Base-by-base conservation (phyloP, 768 basidiomycete genomes). In the Phallus indusiatus region DNA sequence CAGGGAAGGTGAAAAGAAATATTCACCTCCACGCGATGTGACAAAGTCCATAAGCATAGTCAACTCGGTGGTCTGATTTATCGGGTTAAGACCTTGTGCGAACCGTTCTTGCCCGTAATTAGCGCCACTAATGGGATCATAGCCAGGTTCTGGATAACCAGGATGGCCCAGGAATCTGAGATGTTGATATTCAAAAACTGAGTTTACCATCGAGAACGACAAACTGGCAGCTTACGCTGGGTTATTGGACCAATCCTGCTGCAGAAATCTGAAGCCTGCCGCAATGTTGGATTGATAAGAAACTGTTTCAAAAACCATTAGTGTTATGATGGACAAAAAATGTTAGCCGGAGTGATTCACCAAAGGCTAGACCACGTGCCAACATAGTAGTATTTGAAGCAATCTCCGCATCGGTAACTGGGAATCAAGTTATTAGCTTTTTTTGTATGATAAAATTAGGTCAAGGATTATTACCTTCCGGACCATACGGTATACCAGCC, bases 1-100 rank as follows among this genome's bases (percentile, higher is more conserved):
- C 55, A 80, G 66, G 21, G 77, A 77, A 0, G 79, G 80, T 2
- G 74, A 67, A 68, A 80, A 80, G 66, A 80, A 80, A 64, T 79
- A 80, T 62, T 78, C 80, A 56, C 80, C 78, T 36, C 80, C 76
- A 21, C 75, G 72, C 47, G 79, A 70, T 34, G 74, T 65, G 53
- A 81, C 70, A 60, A 76, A 78, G 24, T 69, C 56, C 4, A 54
- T 55, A 1, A 64, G 62, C 18, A 70, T 35, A 1, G 62, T 18
- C 9, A 65, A 60, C 3, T 48, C n/a, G 42, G 14, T 42, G 12
- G 42, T 42, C 42, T 42, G 42, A n/a, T 42, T 42, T 3, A n/a
- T 42, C 12, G 42, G 42, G n/a, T 56, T 21, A n/a, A 34, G 49
- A 14, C 55, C 55, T 18, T 46, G 28, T 21, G 49, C 47, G 55